Conservation (phyloP, 306 rosid genomes). For the Leucaena leucocephala region DNA sequence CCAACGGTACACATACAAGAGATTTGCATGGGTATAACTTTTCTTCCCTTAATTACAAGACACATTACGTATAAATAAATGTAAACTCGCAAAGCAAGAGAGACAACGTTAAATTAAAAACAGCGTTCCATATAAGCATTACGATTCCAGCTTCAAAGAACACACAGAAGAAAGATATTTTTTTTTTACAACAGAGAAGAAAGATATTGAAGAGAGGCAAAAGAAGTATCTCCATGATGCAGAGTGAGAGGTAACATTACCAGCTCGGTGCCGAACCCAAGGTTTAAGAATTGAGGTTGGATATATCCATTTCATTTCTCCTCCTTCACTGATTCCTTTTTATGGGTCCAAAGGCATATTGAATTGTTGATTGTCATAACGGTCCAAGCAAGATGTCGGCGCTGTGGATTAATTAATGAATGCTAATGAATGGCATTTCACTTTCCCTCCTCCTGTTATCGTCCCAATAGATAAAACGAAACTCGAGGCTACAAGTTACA, state of each 20-base stretch:
- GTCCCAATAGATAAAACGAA: background rate
- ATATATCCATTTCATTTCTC: background rate
- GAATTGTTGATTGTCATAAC: background rate
- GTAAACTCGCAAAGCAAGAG: background rate
- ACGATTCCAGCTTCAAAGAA: background rate
- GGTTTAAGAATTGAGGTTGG: background rate
- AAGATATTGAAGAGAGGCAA: background rate
- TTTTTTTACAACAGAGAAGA: too few relatives aligned
- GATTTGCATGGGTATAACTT: background rate
- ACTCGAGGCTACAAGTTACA: background rate
- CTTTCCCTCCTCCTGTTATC: background rate
- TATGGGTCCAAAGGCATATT: background rate
- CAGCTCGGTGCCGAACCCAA: background rate
- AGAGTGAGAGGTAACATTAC: background rate
- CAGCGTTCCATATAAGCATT: constrained; percentile 3
- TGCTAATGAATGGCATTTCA: background rate
- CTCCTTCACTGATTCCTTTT: background rate
- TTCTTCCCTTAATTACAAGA: background rate
- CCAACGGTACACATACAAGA: background rate
- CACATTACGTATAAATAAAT: background rate
- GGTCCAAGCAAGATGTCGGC: background rate
- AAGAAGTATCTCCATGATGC: background rate
- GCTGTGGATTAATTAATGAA: background rate
- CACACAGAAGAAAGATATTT: background rate
- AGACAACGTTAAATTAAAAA: background rate